A percentile compares a stretch with the other conserved stretches of the same genome.
Conservation (phyloP, 495 filamentous ascomycete genomes). For the Pyrenula massariospora region DNA sequence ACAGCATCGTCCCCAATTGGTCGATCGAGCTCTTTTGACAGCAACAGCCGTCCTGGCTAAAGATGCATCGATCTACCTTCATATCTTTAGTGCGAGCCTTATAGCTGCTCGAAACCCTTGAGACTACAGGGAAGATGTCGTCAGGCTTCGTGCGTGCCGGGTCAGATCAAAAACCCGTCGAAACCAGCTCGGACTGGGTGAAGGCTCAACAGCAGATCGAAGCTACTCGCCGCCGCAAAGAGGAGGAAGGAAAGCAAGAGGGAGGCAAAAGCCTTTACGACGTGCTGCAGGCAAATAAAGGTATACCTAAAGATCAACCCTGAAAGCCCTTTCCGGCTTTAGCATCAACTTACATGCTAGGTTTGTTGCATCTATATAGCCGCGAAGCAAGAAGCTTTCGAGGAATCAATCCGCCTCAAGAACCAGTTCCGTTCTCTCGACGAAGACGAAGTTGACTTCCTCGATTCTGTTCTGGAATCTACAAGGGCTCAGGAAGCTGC, state of each 20-base stretch:
- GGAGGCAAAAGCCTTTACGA: conserved; percentile 72
- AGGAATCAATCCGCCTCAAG: conserved; percentile 73
- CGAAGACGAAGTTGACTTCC: conserved; percentile 86
- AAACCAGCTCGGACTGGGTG: conserved; percentile 62
- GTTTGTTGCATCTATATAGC: conserved; percentile 37
- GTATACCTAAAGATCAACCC: conserved; percentile 32
- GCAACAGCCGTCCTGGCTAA: neutral
- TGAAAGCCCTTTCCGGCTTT: conserved; percentile 3
- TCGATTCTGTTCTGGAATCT: conserved; percentile 64
- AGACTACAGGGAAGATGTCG: conserved; percentile 37
- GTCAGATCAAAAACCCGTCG: conserved; percentile 50
- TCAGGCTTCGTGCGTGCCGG: conserved; percentile 89
- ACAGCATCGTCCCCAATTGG: neutral
- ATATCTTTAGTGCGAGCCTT: neutral
- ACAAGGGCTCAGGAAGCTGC: conserved; percentile 60
- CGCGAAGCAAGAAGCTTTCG: conserved; percentile 93
- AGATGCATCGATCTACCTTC: neutral
- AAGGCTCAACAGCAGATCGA: conserved; percentile 69
- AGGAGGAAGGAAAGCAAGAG: conserved; percentile 41
- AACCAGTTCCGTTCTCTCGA: conserved; percentile 94
- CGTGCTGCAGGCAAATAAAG: conserved; percentile 87
- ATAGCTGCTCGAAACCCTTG: neutral
- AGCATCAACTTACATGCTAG: conserved; percentile 43
- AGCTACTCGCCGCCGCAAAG: conserved; percentile 46
- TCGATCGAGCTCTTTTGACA: neutral